These are phyloP conservation scores for Arthrobotrys pseudoclavata DNA, from an alignment of 2,329 filamentous ascomycete species.

Conservation along the genomic window DNA sequence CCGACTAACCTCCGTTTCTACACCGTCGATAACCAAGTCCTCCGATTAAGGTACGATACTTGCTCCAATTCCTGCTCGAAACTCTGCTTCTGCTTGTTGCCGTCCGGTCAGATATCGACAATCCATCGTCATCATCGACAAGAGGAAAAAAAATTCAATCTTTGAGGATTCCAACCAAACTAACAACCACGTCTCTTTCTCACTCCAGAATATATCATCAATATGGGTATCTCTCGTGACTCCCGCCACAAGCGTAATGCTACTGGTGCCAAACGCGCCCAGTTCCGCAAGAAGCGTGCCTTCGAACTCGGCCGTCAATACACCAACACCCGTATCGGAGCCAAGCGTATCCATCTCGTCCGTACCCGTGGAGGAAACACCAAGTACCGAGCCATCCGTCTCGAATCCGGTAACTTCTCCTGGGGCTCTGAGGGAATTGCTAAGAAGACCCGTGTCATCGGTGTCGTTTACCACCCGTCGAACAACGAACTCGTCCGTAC, in stretches of 20 bases:
- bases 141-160: slow-evolving; percentile 6
- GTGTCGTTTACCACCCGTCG: slow-evolving; percentile 97
- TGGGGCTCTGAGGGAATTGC: slow-evolving; percentile 98
- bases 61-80: slow-evolving; percentile 14
- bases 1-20: slow-evolving; percentile 38
- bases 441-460: slow-evolving; percentile 99
- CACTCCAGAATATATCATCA: slow-evolving; percentile 73
- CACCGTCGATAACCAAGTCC: slow-evolving; percentile 40
- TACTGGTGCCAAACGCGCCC: slow-evolving; percentile 96
- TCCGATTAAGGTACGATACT: slow-evolving; percentile 57
- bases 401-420: slow-evolving; percentile 99
- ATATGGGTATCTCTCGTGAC: slow-evolving; percentile 99
- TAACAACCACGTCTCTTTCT: slow-evolving; percentile 63
- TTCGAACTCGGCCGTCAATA: slow-evolving; percentile 99
- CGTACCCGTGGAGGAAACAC: slow-evolving; percentile 98
- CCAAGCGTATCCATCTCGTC: slow-evolving; percentile 96
- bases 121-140: slow-evolving; percentile 7
- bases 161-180: slow-evolving; percentile 1
- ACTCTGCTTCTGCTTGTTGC: slow-evolving; percentile 6
- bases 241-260: slow-evolving; percentile 99
- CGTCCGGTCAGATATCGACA: not conserved
- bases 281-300: slow-evolving; percentile 97
- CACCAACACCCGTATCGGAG: slow-evolving; percentile 98
- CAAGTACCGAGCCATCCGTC: slow-evolving; percentile 99
- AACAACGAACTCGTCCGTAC: slow-evolving; percentile 99